Conservation (phyloP, 2,329 filamentous ascomycete species). For the Aspergillus japonicus region DNA sequence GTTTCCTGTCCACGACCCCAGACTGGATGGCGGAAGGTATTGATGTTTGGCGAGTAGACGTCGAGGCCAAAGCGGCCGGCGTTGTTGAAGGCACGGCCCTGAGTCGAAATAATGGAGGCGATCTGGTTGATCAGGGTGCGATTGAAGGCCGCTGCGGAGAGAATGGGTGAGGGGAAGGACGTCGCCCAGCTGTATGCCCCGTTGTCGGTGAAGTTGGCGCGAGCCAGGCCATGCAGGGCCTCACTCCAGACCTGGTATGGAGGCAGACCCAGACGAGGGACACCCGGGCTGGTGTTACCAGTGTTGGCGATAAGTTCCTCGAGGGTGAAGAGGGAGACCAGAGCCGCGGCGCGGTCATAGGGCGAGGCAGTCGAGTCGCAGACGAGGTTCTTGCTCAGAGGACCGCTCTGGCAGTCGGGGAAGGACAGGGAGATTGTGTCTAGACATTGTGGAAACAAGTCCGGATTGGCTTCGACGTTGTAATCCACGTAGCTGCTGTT, state of each 20-base stretch:
- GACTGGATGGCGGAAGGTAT: constrained; percentile 62
- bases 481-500: constrained; percentile 31
- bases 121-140: constrained; percentile 60
- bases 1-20: constrained; percentile 64
- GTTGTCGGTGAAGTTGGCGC: constrained; percentile 54
- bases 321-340: constrained; percentile 53
- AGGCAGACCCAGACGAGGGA: constrained; percentile 56
- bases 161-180: constrained; percentile 64
- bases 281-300: constrained; percentile 50
- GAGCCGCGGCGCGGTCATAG: constrained; percentile 46
- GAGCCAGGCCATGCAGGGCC: constrained; percentile 63
- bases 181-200: constrained; percentile 61
- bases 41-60: constrained; percentile 62
- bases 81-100: constrained; percentile 66
- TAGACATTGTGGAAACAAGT: constrained; percentile 22
- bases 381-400: constrained; percentile 50
- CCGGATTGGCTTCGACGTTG: constrained; percentile 24
- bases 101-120: constrained; percentile 54
- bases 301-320: constrained; percentile 58
- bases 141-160: constrained; percentile 63
- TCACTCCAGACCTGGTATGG: constrained; percentile 61
- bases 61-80: constrained; percentile 46
- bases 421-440: constrained; percentile 34
- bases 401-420: constrained; percentile 54
- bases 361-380: constrained; percentile 49